These are phyloP conservation scores for Fagopyrum esculentum DNA, from an alignment of 148 eudicot species.

Conservation along the genomic window DNA sequence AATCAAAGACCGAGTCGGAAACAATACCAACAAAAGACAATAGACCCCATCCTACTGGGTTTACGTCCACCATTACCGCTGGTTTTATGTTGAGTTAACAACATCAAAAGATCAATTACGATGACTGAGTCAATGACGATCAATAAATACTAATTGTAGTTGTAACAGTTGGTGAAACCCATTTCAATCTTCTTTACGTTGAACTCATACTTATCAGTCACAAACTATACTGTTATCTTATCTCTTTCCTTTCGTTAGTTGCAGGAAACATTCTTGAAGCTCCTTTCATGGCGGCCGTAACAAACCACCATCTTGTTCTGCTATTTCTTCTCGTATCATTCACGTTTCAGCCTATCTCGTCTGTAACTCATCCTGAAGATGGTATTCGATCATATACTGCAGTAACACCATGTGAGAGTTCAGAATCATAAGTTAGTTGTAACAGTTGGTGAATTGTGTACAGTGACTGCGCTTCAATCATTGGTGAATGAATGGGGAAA, in stretches of 20 bases:
- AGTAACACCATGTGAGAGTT: neutral
- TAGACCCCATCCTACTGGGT: no score
- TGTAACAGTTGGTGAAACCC: no score
- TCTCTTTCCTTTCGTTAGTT: neutral
- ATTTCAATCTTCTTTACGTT: no score
- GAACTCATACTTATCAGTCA: no score
- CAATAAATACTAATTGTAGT: no score
- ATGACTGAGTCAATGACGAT: no score
- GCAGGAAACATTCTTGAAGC: neutral
- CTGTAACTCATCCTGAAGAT: conserved; percentile 49
- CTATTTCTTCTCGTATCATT: neutral
- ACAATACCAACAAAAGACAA: neutral
- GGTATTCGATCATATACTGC: conserved; percentile 26
- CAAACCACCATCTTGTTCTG: neutral
- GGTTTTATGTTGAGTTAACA: no score
- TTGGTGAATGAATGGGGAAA: conserved; percentile 61
- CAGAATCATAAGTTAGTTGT: neutral
- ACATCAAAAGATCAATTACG: no score
- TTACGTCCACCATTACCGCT: no score
- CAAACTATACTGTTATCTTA: no score
- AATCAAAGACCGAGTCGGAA: no score
- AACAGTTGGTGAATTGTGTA: conserved; percentile 1
- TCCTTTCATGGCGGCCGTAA: conserved; percentile 4
- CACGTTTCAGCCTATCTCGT: conserved; percentile 22
- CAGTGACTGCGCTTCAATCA: conserved; percentile 63